Percentiles rank a stretch among this genome's conserved stretches.
These are phyloP conservation scores for Cercospora janseana DNA, from an alignment of 2,329 filamentous ascomycete genomes.

Conservation along the genomic window DNA sequence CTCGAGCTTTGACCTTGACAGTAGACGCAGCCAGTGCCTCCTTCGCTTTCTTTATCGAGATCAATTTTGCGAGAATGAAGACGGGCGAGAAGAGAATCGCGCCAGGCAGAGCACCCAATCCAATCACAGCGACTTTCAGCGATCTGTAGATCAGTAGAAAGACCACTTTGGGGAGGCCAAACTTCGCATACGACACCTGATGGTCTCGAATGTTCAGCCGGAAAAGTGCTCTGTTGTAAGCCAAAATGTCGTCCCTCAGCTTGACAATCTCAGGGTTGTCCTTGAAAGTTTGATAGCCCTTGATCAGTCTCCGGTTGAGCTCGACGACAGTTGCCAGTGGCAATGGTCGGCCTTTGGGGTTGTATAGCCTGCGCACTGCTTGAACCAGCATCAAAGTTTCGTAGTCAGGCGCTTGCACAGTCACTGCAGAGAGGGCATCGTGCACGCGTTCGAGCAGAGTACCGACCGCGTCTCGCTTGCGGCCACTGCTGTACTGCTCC, in stretches of 20 bases:
- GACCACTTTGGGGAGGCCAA: slow-evolving; percentile 73
- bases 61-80: slow-evolving; percentile 78
- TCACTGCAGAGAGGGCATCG: slow-evolving; percentile 80
- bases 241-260: slow-evolving; percentile 70
- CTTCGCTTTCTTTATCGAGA: slow-evolving; percentile 76
- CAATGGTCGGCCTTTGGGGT: slow-evolving; percentile 88
- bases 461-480: slow-evolving; percentile 82
- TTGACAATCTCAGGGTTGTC: slow-evolving; percentile 79
- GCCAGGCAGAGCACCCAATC: slow-evolving; percentile 80
- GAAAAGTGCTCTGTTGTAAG: slow-evolving; percentile 83
- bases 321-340: slow-evolving; percentile 91
- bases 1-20: slow-evolving; percentile 82
- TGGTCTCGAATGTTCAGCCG: slow-evolving; percentile 88
- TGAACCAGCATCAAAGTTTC: slow-evolving; percentile 97
- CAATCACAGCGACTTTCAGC: slow-evolving; percentile 71
- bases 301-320: slow-evolving; percentile 83
- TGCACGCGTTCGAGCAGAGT: slow-evolving; percentile 83
- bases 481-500: slow-evolving; percentile 76
- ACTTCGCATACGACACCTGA: slow-evolving; percentile 86
- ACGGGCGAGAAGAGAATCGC: slow-evolving; percentile 84
- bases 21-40: slow-evolving; percentile 81
- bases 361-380: slow-evolving; percentile 88
- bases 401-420: slow-evolving; percentile 88
- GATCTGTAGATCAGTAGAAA: slow-evolving; percentile 76
- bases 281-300: slow-evolving; percentile 90